phyloP scores from a whole-genome alignment of 768 basidiomycete species.

The Lyophyllum semitale region DNA sequence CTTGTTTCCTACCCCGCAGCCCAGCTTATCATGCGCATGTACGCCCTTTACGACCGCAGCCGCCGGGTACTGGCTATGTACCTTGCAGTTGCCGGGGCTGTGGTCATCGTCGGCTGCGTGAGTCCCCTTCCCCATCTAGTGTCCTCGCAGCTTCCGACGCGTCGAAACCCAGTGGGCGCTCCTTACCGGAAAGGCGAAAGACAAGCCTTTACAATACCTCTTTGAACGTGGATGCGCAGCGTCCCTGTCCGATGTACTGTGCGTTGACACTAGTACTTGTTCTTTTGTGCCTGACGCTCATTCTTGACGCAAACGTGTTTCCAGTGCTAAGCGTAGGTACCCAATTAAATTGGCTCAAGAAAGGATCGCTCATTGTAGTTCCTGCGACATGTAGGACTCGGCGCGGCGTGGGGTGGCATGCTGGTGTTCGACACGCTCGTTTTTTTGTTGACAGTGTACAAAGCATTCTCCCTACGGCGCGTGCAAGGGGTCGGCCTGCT shows the following conservation, averaged over 20 bases:
- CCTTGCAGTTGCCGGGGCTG: constrained; percentile 22
- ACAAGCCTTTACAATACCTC: constrained; percentile 11
- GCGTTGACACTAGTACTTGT: constrained; percentile 6
- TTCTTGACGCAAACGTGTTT: not conserved
- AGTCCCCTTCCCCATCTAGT: constrained; percentile 5
- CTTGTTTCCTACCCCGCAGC: constrained; percentile 11
- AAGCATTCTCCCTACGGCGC: constrained; percentile 30
- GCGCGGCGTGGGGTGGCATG: constrained; percentile 39
- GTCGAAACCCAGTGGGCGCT: constrained; percentile 26
- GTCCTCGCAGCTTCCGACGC: not conserved
- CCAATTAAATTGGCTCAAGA: no score
- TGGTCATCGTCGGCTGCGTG: constrained; percentile 33
- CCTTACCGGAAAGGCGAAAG: constrained; percentile 19
- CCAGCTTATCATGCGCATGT: constrained; percentile 43
- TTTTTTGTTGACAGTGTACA: constrained; percentile 42
- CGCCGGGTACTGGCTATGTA: constrained; percentile 28
- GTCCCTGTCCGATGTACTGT: constrained; percentile 23
- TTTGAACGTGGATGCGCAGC: constrained; percentile 25
- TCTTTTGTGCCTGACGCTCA: not conserved
- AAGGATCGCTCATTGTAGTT: not conserved
- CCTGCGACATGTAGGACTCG: constrained; percentile 28
- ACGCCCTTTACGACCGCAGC: constrained; percentile 42
- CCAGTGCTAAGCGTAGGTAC: constrained; percentile 5
- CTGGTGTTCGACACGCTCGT: constrained; percentile 41
- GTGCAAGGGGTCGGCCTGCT: constrained; percentile 27